phyloP scores from a whole-genome alignment of 768 basidiomycete genomes.

The Phanerochaete sordida region DNA sequence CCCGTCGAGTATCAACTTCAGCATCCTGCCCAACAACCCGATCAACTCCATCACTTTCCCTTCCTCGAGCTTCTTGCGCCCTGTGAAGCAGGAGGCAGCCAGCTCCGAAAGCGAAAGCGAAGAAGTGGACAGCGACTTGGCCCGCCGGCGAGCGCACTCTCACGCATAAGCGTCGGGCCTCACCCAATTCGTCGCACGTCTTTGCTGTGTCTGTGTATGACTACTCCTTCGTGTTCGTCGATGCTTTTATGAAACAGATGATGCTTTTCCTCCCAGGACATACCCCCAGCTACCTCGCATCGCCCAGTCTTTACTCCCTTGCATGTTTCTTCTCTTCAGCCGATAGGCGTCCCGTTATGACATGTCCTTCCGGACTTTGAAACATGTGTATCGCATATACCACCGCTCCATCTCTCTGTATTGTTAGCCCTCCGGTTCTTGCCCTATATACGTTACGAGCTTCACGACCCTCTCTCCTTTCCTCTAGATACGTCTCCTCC shows the following conservation, averaged over 20 bases:
- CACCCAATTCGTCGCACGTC: too few species aligned
- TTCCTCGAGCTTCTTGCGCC: constrained; percentile 30
- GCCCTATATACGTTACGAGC: neutral
- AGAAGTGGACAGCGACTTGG: constrained; percentile 22
- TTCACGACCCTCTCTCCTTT: neutral
- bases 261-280: neutral
- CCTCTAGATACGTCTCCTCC: neutral
- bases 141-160: constrained; percentile 5
- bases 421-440: constrained; percentile 2
- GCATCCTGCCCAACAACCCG: constrained; percentile 67
- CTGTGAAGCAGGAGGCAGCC: constrained; percentile 56
- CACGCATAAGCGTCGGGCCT: constrained; percentile 10
- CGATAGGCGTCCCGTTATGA: constrained; percentile 27
- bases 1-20: constrained; percentile 77
- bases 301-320: neutral
- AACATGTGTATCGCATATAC: constrained; percentile 7
- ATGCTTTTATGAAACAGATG: neutral
- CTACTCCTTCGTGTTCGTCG: neutral
- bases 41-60: constrained; percentile 39
- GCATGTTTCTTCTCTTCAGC: neutral
- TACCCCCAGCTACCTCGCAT: neutral
- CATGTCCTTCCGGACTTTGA: constrained; percentile 8
- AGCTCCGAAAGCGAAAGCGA: constrained; percentile 68
- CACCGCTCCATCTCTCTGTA: constrained; percentile 13
- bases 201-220: too few species aligned